These are phyloP conservation scores for Pontederia crassipes DNA, from an alignment of 176 grass and related monocot genomes.

Conservation along the genomic window DNA sequence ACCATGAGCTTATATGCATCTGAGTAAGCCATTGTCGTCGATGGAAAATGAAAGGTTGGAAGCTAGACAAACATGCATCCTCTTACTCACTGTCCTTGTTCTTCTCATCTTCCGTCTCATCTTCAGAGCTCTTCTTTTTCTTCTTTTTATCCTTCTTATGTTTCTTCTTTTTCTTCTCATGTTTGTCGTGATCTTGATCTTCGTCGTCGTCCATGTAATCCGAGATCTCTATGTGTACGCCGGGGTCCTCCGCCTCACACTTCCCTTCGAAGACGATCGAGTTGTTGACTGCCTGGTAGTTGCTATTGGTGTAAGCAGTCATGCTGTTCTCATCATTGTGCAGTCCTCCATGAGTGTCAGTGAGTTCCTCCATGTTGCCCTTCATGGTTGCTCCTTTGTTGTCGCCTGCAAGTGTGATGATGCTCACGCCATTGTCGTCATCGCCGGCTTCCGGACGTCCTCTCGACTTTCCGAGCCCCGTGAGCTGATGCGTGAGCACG, in stretches of 20 bases:
- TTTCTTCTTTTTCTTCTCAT: constrained; percentile 18
- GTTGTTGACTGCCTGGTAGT: constrained; percentile 97
- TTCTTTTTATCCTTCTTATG: constrained; percentile 1
- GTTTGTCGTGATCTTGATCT: constrained; percentile 19
- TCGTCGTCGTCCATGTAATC: constrained; percentile 28
- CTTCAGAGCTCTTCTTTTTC: constrained; percentile 1
- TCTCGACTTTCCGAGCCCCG: not conserved
- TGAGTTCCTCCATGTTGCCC: constrained; percentile 15
- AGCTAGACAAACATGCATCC: not conserved
- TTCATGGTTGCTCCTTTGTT: constrained; percentile 10
- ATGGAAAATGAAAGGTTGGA: too few species aligned
- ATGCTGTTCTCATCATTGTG: constrained; percentile 29
- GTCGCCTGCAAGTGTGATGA: constrained; percentile 1
- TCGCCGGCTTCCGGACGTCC: not conserved
- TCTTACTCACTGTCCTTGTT: not conserved
- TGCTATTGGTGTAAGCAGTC: constrained; percentile 69
- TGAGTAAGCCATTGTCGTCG: too few species aligned
- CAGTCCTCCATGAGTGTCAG: constrained; percentile 4
- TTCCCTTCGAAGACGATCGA: constrained; percentile 73
- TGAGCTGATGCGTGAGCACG: not conserved
- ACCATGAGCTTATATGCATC: too few species aligned
- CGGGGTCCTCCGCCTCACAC: constrained; percentile 51
- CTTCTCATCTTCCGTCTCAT: not conserved
- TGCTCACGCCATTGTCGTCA: not conserved
- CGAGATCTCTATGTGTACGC: constrained; percentile 52